Evolutionary conservation across 768 basidiomycete genomes (phyloP).

Genomic region (Tylopilus intermedius): DNA sequence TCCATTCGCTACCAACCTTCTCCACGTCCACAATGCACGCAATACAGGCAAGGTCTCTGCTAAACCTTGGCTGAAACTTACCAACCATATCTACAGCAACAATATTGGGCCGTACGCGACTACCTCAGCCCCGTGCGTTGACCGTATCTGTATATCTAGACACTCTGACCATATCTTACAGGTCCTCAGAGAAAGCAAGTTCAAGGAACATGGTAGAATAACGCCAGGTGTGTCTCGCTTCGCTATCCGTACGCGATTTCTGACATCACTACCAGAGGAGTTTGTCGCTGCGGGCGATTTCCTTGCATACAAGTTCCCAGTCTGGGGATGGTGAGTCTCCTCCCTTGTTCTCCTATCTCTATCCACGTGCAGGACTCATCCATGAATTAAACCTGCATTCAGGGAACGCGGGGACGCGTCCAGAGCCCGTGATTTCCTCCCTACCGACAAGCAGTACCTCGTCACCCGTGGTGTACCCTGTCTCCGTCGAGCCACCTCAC

Average conservation of each 20-base stretch:
- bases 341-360: background rate
- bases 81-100: constrained; percentile 51
- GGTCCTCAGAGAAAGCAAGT: constrained; percentile 97
- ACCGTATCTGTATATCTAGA: constrained; percentile 8
- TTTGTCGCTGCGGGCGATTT: constrained; percentile 98
- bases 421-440: constrained; percentile 89
- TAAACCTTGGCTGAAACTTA: background rate
- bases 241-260: background rate
- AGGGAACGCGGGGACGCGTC: constrained; percentile 93
- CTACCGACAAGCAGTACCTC: constrained; percentile 92
- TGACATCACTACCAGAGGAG: constrained; percentile 60
- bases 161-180: constrained; percentile 35
- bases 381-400: constrained; percentile 5
- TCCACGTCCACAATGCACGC: constrained; percentile 38
- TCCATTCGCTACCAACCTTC: constrained; percentile 7
- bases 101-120: constrained; percentile 91
- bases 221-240: constrained; percentile 65
- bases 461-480: constrained; percentile 96
- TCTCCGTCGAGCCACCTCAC: constrained; percentile 84
- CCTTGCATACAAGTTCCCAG: constrained; percentile 95
- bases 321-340: constrained; percentile 84
- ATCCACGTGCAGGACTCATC: background rate
- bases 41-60: constrained; percentile 36
- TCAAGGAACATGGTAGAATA: constrained; percentile 96
- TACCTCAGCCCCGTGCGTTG: constrained; percentile 81